Evolutionary conservation across 192 early-diverging fungal species (phyloP), one percentile per base, ranked within the genome.

Genomic region (Entomortierella chlamydospora): DNA sequence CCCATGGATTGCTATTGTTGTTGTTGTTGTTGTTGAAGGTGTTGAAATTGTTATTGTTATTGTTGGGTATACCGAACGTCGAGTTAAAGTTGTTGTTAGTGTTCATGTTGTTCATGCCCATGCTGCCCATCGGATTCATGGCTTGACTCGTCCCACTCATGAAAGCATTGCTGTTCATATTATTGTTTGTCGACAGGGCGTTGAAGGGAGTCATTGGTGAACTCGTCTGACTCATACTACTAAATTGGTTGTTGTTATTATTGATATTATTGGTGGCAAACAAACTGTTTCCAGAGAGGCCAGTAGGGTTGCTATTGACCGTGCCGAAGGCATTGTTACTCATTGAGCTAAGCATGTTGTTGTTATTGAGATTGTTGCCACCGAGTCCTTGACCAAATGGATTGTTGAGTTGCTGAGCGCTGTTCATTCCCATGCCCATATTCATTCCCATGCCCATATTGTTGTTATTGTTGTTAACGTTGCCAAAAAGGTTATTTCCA

Each of bases 221-320:
- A 6, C 37, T 52, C 28, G 53, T 65, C 13, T n/a, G 37, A 3
- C 57, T 63, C 22, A 76, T 15, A 15, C 65, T 65, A 6, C 47
- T 43, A 47, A 73, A 73, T 42, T 57, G 54, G 49, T 73, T 73
- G 60, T 28, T 62, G 51, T 73, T 73, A 56, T 30, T 65, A 28
- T 63, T 73, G 37, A 23, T 50, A 26, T 52, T 59, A 22, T 51
- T 69, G n/a, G 13, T 56, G 52, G 11, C 23, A 7, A 68, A 58
- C 56, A 58, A 25, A 57, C 47, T 70, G 58, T 54, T 52, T 3
- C 68, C 58, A 50, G 57, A 29, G 2, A 61, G 0, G 33, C 58
- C 51, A 33, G 68, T 53, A 58, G 9, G n/a, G 10, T 30, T 30
- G n/a, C 30, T 57, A 31, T 4, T 29, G 25, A 64, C 22, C 3